Percentiles rank a stretch among this genome's conserved stretches.
Conservation (phyloP, 2,329 filamentous ascomycete species). For the Taxawa tesnikishii region DNA sequence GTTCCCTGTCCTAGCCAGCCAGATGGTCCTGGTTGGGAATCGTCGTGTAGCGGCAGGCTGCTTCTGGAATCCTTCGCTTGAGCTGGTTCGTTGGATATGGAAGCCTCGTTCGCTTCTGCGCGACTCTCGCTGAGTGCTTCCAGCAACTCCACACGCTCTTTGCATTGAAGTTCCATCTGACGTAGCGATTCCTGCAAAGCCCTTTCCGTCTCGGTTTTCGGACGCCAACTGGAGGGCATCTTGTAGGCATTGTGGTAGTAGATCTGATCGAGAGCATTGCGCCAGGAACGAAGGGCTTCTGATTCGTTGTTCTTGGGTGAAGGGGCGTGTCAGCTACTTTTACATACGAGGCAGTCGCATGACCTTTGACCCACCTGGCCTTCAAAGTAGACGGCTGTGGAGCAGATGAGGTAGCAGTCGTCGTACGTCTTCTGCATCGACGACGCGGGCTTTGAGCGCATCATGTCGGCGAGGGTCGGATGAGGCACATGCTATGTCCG, state of each 20-base stretch:
- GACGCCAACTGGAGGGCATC: slow-evolving; percentile 54
- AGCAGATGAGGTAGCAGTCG: slow-evolving; percentile 88
- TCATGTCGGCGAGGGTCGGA: slow-evolving; percentile 22
- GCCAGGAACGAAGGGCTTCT: slow-evolving; percentile 87
- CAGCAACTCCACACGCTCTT: slow-evolving; percentile 80
- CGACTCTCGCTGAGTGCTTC: slow-evolving; percentile 63
- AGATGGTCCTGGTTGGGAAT: slow-evolving; percentile 13
- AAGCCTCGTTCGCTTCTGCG: slow-evolving; percentile 34
- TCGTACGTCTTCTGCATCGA: slow-evolving; percentile 95
- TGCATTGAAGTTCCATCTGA: slow-evolving; percentile 80
- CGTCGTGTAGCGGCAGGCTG: slow-evolving; percentile 1
- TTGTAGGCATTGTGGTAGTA: slow-evolving; percentile 73
- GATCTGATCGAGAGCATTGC: slow-evolving; percentile 75
- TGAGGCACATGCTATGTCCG: neutral
- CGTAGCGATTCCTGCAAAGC: slow-evolving; percentile 70
- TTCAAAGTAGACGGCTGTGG: slow-evolving; percentile 93
- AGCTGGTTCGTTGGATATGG: slow-evolving; percentile 1
- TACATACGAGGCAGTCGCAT: neutral
- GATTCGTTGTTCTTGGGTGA: slow-evolving; percentile 67
- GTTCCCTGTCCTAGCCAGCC: slow-evolving; percentile 71
- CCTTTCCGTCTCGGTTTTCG: slow-evolving; percentile 71
- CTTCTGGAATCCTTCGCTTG: slow-evolving; percentile 5
- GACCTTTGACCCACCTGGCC: slow-evolving; percentile 53
- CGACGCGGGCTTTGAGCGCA: slow-evolving; percentile 51
- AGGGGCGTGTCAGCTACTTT: neutral